Conservation (phyloP, 2,329 filamentous ascomycete genomes). For the Fusarium guadeloupense region DNA sequence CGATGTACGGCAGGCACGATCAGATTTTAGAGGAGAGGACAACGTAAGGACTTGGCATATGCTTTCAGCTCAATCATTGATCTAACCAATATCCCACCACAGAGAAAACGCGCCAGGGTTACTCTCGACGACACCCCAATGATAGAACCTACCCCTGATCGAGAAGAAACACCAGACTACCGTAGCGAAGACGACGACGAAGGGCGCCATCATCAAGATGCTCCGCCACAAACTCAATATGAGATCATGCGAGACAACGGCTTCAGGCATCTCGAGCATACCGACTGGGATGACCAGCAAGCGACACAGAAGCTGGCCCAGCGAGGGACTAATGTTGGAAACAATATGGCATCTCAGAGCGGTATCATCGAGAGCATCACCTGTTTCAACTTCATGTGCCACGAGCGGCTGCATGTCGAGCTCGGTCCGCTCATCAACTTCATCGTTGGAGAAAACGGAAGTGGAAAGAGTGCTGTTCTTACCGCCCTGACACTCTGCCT, state of each 20-base stretch:
- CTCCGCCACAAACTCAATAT: conserved; percentile 67
- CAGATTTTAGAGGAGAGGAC: conserved; percentile 51
- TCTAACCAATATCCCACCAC: neutral
- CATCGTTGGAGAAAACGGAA: conserved; percentile 96
- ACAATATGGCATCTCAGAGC: conserved; percentile 81
- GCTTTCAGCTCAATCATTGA: neutral
- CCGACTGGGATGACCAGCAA: conserved; percentile 67
- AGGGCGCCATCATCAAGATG: conserved; percentile 33
- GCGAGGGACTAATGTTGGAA: conserved; percentile 59
- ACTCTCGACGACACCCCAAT: conserved; percentile 38
- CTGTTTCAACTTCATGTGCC: conserved; percentile 97
- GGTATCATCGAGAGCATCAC: conserved; percentile 89
- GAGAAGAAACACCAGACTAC: conserved; percentile 39
- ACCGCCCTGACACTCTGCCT: conserved; percentile 93
- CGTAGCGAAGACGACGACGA: conserved; percentile 47
- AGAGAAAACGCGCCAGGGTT: conserved; percentile 50
- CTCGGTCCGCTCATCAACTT: conserved; percentile 98
- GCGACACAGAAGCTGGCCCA: conserved; percentile 71
- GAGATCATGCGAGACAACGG: conserved; percentile 68
- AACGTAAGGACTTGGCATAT: conserved; percentile 48
- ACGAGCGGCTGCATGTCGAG: conserved; percentile 79
- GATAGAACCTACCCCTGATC: conserved; percentile 21
- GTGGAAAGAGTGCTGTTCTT: conserved; percentile 94
- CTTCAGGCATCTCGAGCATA: conserved; percentile 65
- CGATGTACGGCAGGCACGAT: conserved; percentile 53